Evolutionary conservation across 2,329 filamentous ascomycete species (phyloP), one percentile per base, ranked within the genome.

Genomic region (Epichloe gansuensis): DNA sequence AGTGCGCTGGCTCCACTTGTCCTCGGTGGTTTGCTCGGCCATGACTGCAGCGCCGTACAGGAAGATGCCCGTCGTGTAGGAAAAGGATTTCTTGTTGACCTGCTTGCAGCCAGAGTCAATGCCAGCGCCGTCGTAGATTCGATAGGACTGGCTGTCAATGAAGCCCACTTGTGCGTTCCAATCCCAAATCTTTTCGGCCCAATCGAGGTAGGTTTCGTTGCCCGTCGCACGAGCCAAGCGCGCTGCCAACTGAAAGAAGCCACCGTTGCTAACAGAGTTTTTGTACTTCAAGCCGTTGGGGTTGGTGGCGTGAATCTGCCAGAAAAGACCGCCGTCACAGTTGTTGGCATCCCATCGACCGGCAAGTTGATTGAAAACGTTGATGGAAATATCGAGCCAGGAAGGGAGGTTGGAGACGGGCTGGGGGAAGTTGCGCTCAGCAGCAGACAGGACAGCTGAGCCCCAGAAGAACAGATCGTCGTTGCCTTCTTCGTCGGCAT

Each of bases 291-390:
- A 83, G 13, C 88, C 89, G 55, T 81, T 81, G 46, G 72, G 71
- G 63, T 94, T 91, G 59, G 77, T 79, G 1, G 76, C 70, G 64
- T 84, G 90, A 58, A 95, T 89, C 70, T 95, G 88, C 87, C 87
- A 91, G 52, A 80, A 74, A 46, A 93, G 69, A 4, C 88, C 89
- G 54, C 88, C 88, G 27, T 73, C 74, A 61, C 88, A 94, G 40
- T 71, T 67, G 0, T 72, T 69, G 0, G 70, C 74, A 63, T 90
- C 82, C 88, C 88, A 93, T 45, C 88, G 79, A 23, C 66, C 66
- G 5, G 74, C 75, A 61, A 89, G 83, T 43, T 77, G 76, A 64
- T 89, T 82, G 74, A 87, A 93, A 35, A 87, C 78, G 57, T 85
- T 87, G 59, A 77, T 73, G 7, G 78, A 79, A 27, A 93, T 74